A percentile compares a stretch with the other conserved stretches of the same genome.
phyloP scores from a whole-genome alignment of 371 early-diverging fungal species.

The Apophysomyces trapeziformis region DNA sequence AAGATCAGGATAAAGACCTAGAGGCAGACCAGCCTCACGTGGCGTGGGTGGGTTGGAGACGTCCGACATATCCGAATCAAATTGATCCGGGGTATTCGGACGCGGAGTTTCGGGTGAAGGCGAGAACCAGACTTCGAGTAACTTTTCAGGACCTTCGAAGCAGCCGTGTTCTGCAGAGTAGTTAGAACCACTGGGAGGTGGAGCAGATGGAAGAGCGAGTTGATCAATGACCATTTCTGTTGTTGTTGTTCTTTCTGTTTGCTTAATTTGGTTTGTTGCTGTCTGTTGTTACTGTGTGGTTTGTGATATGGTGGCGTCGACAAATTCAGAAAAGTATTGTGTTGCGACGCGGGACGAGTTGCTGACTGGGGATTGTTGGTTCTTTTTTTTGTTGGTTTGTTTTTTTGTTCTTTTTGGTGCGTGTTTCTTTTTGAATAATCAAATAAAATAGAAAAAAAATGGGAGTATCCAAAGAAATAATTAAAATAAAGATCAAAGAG shows the following conservation, averaged over 20 bases:
- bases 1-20: slow-evolving; percentile 59
- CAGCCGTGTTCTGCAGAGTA: slow-evolving; percentile 54
- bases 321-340: too few species aligned
- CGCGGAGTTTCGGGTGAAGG: slow-evolving; percentile 36
- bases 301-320: too few species aligned
- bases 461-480: not conserved
- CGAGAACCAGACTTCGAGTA: slow-evolving; percentile 95
- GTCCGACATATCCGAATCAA: slow-evolving; percentile 37
- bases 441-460: slow-evolving; percentile 1
- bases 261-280: too few species aligned
- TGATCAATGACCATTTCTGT: slow-evolving; percentile 14
- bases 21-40: slow-evolving; percentile 24
- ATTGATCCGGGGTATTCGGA: slow-evolving; percentile 12
- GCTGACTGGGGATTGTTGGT: too few species aligned
- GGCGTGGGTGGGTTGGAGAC: slow-evolving; percentile 36
- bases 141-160: slow-evolving; percentile 95
- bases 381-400: not conserved
- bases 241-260: not conserved
- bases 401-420: slow-evolving; percentile 1
- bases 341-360: too few species aligned
- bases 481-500: slow-evolving; percentile 8
- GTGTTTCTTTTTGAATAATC: slow-evolving; percentile 1
- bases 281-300: too few species aligned
- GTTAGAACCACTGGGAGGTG: slow-evolving; percentile 37
- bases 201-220: slow-evolving; percentile 28